phyloP scores from a whole-genome alignment of 164 flowering plant species.

The Litsea cubeba region DNA sequence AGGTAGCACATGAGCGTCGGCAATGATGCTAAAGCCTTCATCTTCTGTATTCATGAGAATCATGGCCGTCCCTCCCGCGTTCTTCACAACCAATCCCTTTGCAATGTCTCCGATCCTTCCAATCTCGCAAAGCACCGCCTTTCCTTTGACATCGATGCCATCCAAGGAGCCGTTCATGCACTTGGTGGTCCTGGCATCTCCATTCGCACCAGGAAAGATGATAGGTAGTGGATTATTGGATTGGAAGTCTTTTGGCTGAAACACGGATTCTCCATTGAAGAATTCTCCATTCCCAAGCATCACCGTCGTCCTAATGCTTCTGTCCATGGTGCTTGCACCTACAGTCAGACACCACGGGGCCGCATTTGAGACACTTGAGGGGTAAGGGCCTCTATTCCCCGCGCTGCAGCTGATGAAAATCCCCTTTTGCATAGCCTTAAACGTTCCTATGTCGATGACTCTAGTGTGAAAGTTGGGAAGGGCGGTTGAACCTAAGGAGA shows the following conservation, averaged over 20 bases:
- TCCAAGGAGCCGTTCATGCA: constrained; percentile 21
- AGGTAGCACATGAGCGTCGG: constrained; percentile 38
- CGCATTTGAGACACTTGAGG: constrained; percentile 13
- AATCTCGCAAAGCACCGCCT: constrained; percentile 28
- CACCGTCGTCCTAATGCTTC: constrained; percentile 19
- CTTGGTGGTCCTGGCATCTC: constrained; percentile 1
- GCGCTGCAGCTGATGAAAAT: not conserved
- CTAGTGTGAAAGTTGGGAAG: constrained; percentile 2
- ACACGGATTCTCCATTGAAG: constrained; percentile 29
- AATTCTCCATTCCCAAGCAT: constrained; percentile 9
- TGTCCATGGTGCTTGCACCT: constrained; percentile 46
- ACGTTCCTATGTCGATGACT: constrained; percentile 22
- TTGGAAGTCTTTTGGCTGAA: constrained; percentile 20
- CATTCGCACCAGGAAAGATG: constrained; percentile 25
- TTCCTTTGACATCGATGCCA: constrained; percentile 22
- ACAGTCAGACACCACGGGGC: constrained; percentile 54
- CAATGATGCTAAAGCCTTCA: constrained; percentile 23
- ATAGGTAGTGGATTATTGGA: constrained; percentile 17
- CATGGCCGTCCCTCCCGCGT: constrained; percentile 40
- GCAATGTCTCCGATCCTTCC: constrained; percentile 13
- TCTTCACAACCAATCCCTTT: constrained; percentile 27
- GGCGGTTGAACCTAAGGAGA: constrained; percentile 18
- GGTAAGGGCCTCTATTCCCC: constrained; percentile 32
- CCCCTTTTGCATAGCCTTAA: constrained; percentile 20
- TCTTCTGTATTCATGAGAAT: constrained; percentile 4